Conservation (phyloP, 1,139 yeast species). For the Taphrina pruni region DNA sequence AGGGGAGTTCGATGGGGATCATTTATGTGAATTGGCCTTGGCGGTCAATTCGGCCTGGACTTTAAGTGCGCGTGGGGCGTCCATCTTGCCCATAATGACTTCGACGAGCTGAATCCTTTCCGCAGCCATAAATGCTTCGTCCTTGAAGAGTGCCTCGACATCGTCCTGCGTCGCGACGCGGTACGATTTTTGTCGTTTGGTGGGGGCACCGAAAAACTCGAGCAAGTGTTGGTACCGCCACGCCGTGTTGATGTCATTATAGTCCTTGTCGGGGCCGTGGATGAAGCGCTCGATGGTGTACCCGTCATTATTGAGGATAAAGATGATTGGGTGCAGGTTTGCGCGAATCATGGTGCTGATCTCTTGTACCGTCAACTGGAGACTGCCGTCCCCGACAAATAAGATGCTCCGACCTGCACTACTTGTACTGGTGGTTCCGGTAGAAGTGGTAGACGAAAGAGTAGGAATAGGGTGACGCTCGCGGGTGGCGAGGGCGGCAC, state of each 20-base stretch:
- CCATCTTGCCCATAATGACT: conserved; percentile 62
- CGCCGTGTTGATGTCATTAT: conserved; percentile 76
- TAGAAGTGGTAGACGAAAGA: not conserved
- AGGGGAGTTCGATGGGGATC: not conserved
- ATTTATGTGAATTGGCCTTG: conserved; percentile 43
- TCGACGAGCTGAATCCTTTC: conserved; percentile 63
- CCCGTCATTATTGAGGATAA: conserved; percentile 79
- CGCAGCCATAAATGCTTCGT: conserved; percentile 51
- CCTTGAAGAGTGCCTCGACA: conserved; percentile 53
- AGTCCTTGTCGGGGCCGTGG: conserved; percentile 73
- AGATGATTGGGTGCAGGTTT: conserved; percentile 65
- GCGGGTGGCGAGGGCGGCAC: conserved; percentile 71
- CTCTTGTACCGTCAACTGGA: conserved; percentile 89
- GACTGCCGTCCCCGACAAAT: conserved; percentile 88
- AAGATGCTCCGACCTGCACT: conserved; percentile 59
- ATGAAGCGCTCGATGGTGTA: conserved; percentile 86
- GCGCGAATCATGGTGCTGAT: conserved; percentile 69
- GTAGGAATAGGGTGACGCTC: conserved; percentile 52
- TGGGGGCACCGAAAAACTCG: conserved; percentile 64
- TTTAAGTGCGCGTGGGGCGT: conserved; percentile 65
- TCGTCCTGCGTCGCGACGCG: conserved; percentile 53
- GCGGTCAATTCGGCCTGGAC: conserved; percentile 47
- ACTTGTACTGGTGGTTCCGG: no score
- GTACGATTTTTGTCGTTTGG: conserved; percentile 51
- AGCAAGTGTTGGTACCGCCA: conserved; percentile 81